Conservation (phyloP, 345 rosid species). For the Populus tremula region DNA sequence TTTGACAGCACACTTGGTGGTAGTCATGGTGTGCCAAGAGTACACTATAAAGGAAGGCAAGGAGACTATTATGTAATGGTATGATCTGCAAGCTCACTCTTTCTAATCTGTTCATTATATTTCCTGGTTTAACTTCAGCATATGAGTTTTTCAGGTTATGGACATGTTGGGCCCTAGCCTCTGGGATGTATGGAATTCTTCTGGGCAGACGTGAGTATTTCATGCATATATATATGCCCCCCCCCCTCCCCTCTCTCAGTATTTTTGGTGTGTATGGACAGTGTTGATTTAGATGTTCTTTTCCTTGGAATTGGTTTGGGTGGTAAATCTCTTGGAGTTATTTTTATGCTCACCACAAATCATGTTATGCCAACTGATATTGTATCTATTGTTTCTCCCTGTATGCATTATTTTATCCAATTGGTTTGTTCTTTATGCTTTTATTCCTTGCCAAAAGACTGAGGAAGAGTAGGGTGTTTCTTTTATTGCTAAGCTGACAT, state of each 20-base stretch:
- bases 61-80: constrained; percentile 37
- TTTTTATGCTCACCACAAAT: neutral
- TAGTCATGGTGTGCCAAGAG: constrained; percentile 36
- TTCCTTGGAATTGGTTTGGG: neutral
- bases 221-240: neutral
- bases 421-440: neutral
- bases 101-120: constrained; percentile 6
- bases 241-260: neutral
- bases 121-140: constrained; percentile 6
- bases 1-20: constrained; percentile 81
- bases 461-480: neutral
- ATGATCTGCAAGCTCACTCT: constrained; percentile 13
- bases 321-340: neutral
- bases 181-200: constrained; percentile 39
- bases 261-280: neutral
- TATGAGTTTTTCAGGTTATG: constrained; percentile 27
- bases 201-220: constrained; percentile 28
- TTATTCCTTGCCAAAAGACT: neutral
- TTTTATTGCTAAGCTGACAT: neutral
- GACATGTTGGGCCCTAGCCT: constrained; percentile 38
- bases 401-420: neutral
- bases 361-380: neutral
- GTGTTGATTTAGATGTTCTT: neutral
- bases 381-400: neutral
- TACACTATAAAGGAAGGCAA: constrained; percentile 35